phyloP scores from a whole-genome alignment of 2,329 filamentous ascomycete genomes.

The Trichoderma sp. region DNA sequence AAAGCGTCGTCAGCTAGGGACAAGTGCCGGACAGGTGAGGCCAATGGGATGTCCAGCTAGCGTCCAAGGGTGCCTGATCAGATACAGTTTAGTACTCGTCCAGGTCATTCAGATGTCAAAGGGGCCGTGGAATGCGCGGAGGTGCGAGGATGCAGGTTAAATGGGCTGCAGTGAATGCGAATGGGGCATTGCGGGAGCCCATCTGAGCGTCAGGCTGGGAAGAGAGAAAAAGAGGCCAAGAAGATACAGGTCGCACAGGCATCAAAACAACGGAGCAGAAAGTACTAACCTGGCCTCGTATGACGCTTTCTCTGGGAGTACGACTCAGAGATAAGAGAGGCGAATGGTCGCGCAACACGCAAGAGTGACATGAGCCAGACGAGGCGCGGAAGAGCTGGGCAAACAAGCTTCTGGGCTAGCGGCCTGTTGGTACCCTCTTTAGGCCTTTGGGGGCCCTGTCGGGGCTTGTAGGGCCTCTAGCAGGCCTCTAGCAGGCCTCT shows the following conservation, averaged over 20 bases:
- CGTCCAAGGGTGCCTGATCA: not conserved
- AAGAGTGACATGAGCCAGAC: constrained; percentile 11
- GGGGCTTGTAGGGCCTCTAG: not conserved
- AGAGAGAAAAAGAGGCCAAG: not conserved
- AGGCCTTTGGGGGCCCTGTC: not conserved
- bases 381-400: constrained; percentile 7
- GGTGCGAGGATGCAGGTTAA: not conserved
- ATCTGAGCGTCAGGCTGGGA: not conserved
- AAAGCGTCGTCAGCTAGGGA: constrained; percentile 15
- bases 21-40: not conserved
- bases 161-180: not conserved
- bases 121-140: not conserved
- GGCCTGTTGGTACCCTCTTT: not conserved
- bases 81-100: not conserved
- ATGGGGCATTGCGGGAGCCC: not conserved
- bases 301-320: not conserved
- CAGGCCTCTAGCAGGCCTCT: not conserved
- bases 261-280: not conserved
- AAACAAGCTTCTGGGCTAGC: constrained; percentile 11
- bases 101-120: not conserved
- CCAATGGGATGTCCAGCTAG: not conserved
- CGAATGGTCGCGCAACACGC: constrained; percentile 17
- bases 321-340: constrained; percentile 6
- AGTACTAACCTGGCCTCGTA: not conserved
- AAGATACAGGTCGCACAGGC: not conserved